Evolutionary conservation across 2,329 filamentous ascomycete genomes (phyloP), one percentile per base, ranked within the genome.

Genomic region (Emydomyces testavorans): DNA sequence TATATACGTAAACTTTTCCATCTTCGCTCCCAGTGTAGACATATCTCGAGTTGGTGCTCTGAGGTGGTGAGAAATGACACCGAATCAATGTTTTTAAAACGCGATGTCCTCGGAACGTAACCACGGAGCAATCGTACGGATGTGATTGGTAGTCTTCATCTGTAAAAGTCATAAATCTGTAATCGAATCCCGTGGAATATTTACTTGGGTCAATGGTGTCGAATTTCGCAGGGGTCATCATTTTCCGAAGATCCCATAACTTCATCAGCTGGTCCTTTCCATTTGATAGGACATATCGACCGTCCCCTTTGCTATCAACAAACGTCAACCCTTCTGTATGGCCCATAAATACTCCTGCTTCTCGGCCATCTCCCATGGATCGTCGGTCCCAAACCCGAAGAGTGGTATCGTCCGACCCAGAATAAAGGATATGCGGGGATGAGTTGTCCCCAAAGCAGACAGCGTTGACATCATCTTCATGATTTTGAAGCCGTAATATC

Each of bases 201-300:
- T 62, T 60, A 45, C 66, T 62, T 3, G 70, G 65, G 42, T 80
- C 69, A 49, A 80, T 71, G 3, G 62, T 64, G 51, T 78, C 75
- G 2, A 71, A 65, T 63, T 68, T 63, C 28, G 80, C 75, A 0
- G 83, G 82, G 4, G 80, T 80, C 72, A 92, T 85, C 75, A 88
- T 90, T 74, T 85, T 93, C 44, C 90, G 76, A 48, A 95, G 64
- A 63, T 98, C 92, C 92, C 92, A 98, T 0, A 98, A 75, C 67
- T 96, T 96, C 79, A 94, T 94, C 35, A 82, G 90, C 65, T 96
- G 92, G 61, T 98, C 92, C 62, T 96, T 98, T 52, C 80, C 86
- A 58, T 98, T 98, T 55, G 83, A 89, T 21, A 98, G 77, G 6
- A 96, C 83, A 63, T 96, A 96, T 49, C 90, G 78, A 2, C 80